Percentiles rank a stretch among this genome's conserved stretches.
These are phyloP conservation scores for Podaxis sp. DNA, from an alignment of 768 basidiomycete genomes.

Conservation along the genomic window DNA sequence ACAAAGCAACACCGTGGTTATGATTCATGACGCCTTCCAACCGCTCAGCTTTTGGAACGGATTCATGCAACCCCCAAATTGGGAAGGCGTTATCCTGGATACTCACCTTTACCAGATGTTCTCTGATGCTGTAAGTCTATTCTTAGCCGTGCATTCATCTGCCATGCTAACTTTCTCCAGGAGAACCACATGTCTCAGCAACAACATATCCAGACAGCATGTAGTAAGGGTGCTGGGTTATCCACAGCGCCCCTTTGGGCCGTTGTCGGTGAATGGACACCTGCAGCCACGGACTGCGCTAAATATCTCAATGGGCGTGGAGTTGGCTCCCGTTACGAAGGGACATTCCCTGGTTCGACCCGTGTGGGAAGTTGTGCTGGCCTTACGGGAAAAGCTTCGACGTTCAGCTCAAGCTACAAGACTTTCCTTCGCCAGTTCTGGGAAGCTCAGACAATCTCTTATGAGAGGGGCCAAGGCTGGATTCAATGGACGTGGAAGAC, in stretches of 20 bases:
- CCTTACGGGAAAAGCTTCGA: conserved; percentile 69
- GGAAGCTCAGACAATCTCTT: conserved; percentile 82
- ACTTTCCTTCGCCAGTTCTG: conserved; percentile 77
- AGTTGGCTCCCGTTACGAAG: conserved; percentile 63
- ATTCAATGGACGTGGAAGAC: conserved; percentile 86
- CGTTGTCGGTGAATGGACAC: conserved; percentile 87
- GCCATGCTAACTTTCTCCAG: conserved; percentile 25
- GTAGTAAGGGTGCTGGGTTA: conserved; percentile 45
- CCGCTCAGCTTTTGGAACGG: conserved; percentile 67
- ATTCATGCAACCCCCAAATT: conserved; percentile 54
- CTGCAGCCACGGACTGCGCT: conserved; percentile 76
- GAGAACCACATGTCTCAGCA: conserved; percentile 44
- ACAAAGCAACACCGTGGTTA: conserved; percentile 63
- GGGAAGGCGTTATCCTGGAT: conserved; percentile 72
- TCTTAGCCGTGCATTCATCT: conserved; percentile 4
- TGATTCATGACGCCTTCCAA: conserved; percentile 83
- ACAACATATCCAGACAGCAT: conserved; percentile 64
- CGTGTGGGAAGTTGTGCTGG: conserved; percentile 73
- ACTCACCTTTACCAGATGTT: conserved; percentile 83
- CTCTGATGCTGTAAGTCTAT: conserved; percentile 46
- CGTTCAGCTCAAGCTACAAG: conserved; percentile 79
- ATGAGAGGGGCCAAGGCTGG: conserved; percentile 73
- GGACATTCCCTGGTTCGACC: conserved; percentile 61
- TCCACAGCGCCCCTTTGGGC: conserved; percentile 68
- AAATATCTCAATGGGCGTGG: conserved; percentile 86